Base-by-base conservation (phyloP, 2,329 filamentous ascomycete species). In the Colletotrichum acutatum region DNA sequence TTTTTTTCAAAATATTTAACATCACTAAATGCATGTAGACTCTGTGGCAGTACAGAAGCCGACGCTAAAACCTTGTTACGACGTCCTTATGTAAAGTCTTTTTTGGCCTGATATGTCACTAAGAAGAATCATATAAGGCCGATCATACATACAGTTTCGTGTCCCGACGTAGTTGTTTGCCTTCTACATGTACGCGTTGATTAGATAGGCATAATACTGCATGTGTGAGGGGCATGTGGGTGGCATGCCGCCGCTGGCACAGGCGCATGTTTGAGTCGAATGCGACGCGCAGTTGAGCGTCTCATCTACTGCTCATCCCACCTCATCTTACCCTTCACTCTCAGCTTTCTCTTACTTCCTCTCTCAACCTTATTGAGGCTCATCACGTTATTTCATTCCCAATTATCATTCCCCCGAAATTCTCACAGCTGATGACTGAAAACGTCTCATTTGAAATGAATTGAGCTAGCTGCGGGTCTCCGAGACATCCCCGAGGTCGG, bases 401-500 rank as follows among this genome's bases (percentile, higher is more conserved):
- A 5, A 37, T 19, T 5, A 4, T n/a, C 7, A 6, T 22, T 22
- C 14, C 19, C 19, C 8, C 7, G 24, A n/a, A 46, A 24, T 11
- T 5, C 7, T 19, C 12, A 42, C 19, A 6, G 28, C n/a, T 11
- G 11, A 32, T 3, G 5, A 30, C 12, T 56, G 24, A 28, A 54
- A 28, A 65, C 16, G 12, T 30, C 11, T 57, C 54, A 5, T 14
- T n/a, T 32, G 22, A 16, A 14, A n/a, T 42, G 24, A 57, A 32
- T 42, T 66, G 66, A 65, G 34, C 61, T 32, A 24, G 60, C 54
- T 73, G 71, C 71, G 71, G 71, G 71, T 73, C 71, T 52, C 71
- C 71, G 71, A 73, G 65, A 66, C 66, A 73, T 70, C 66, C 66
- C 71, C 71, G 71, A 73, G 56, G 53, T 69, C 53, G 60, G 71